Evolutionary conservation across 2,329 filamentous ascomycete genomes (phyloP), one percentile per base, ranked within the genome.

Genomic region (Trichophyton mentagrophytes): DNA sequence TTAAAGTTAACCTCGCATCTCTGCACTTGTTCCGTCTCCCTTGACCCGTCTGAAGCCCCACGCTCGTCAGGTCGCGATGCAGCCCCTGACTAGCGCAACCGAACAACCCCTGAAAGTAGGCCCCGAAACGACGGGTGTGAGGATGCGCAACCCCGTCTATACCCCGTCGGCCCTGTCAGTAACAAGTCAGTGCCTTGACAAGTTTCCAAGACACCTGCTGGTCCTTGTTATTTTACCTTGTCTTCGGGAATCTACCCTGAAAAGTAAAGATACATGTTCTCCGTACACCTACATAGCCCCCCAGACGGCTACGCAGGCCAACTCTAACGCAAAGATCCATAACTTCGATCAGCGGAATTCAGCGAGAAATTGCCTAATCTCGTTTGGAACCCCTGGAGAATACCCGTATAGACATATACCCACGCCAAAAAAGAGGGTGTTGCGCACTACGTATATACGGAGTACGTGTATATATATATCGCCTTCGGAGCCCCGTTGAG

Each of bases 61-160:
- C 22, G 49, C 22, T 30, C 13, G 49, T 53, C 49, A 33, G 27
- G 49, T 53, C n/a, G 44, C 27, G 49, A 30, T 30, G 13, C 49
- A 53, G 49, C 49, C 49, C 49, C 49, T 53, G 49, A 53, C 27
- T 53, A 53, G 49, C 49, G 27, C 25, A 30, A 53, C 49, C 22
- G 49, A 53, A 27, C 22, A 15, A 33, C 22, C 49, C 49, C 49
- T 30, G 49, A 30, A n/a, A 11, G 27, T 13, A 25, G 22, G 20
- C 15, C 49, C 49, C 49, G 49, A 53, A 53, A 53, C 49, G 22
- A 53, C 49, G 49, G 49, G 5, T 53, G 49, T 53, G 49, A 53
- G 49, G 27, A 53, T 53, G 49, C 4, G 22, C 49, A 53, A 53
- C 49, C 49, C 49, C 49, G 49, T 53, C 49, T 53, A 53, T 53